phyloP scores from a whole-genome alignment of 345 rosid genomes.

The Boechera stricta region DNA sequence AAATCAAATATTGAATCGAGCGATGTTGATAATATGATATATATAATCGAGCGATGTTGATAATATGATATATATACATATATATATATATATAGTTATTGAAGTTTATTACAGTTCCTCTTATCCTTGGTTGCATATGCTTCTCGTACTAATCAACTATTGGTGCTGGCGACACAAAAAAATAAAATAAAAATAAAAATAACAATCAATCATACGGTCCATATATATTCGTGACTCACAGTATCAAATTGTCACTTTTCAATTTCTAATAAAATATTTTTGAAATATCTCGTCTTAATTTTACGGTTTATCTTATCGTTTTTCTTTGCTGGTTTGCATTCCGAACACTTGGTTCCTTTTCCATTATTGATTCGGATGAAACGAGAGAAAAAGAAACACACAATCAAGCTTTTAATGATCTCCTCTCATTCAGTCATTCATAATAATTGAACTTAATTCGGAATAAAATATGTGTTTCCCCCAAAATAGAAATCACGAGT shows the following conservation, averaged over 20 bases:
- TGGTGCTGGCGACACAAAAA: too few relatives aligned
- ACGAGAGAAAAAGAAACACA: too few relatives aligned
- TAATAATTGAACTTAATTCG: slow-evolving; percentile 6
- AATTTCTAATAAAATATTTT: background rate
- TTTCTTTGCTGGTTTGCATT: background rate
- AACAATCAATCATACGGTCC: too few relatives aligned
- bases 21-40: background rate
- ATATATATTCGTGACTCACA: background rate
- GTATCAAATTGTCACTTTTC: background rate
- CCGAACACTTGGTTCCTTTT: background rate
- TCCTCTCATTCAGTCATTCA: background rate
- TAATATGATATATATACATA: too few relatives aligned
- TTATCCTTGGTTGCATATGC: too few relatives aligned
- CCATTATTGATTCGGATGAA: background rate
- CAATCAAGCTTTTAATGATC: slow-evolving; percentile 4
- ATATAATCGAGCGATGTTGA: too few relatives aligned
- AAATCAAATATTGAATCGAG: too few relatives aligned
- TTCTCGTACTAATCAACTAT: too few relatives aligned
- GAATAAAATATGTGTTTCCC: too few relatives aligned
- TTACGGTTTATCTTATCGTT: background rate
- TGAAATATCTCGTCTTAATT: background rate
- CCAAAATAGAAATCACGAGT: slow-evolving; percentile 4
- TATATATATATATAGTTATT: too few relatives aligned
- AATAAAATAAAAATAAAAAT: too few relatives aligned
- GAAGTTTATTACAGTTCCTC: too few relatives aligned